Evolutionary conservation across 345 rosid species (phyloP).

Genomic region (Lepidium sativum): DNA sequence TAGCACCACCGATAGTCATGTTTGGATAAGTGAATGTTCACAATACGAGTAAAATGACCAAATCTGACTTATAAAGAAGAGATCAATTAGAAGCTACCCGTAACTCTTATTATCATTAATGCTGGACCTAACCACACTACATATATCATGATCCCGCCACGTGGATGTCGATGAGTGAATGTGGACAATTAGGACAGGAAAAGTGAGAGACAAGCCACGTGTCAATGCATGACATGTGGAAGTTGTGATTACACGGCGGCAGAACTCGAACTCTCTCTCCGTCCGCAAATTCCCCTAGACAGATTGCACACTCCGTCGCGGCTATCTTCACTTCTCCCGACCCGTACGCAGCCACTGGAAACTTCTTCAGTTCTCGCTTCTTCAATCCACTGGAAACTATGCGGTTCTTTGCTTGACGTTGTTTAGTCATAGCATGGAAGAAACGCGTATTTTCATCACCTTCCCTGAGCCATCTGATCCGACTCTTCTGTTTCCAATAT

Average conservation of each 20-base stretch:
- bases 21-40: too few species aligned
- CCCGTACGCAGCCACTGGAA: conserved; percentile 49
- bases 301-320: conserved; percentile 48
- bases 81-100: too few species aligned
- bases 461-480: too few species aligned
- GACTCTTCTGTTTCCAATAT: too few species aligned
- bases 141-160: neutral
- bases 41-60: too few species aligned
- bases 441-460: too few species aligned
- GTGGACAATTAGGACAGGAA: conserved; percentile 60
- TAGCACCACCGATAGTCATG: too few species aligned
- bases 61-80: too few species aligned
- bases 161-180: conserved; percentile 23
- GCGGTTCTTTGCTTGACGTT: too few species aligned
- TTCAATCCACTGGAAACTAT: too few species aligned
- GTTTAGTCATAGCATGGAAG: conserved; percentile 42
- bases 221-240: conserved; percentile 54
- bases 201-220: conserved; percentile 49
- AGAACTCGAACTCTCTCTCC: conserved; percentile 45
- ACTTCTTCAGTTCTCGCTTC: conserved; percentile 47
- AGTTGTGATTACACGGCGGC: conserved; percentile 54
- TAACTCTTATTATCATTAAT: neutral
- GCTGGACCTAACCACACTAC: neutral
- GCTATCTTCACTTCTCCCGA: conserved; percentile 27
- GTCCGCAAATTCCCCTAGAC: conserved; percentile 41